phyloP scores from a whole-genome alignment of 768 basidiomycete species.

The Leccinum truebloodii region DNA sequence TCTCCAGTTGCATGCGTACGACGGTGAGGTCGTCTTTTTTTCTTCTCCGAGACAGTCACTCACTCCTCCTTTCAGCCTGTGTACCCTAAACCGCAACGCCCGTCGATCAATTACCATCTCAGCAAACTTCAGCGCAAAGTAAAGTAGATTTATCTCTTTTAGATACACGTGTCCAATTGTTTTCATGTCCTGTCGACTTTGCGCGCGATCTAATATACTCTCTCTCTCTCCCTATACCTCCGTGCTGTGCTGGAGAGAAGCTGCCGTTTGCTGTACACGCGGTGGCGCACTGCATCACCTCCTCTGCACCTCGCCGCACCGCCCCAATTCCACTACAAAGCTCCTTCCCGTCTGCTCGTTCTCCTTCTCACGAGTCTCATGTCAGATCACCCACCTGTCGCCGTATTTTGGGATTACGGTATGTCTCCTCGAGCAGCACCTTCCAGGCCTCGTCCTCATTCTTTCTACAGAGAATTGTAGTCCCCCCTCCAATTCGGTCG shows the following conservation, averaged over 20 bases:
- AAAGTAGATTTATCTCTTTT: slow-evolving; percentile 48
- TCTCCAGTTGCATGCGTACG: slow-evolving; percentile 85
- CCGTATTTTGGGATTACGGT: slow-evolving; percentile 45
- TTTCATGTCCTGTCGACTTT: neutral
- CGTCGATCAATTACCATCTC: slow-evolving; percentile 90
- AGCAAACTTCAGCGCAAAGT: slow-evolving; percentile 74
- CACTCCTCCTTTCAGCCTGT: slow-evolving; percentile 50
- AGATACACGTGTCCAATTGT: slow-evolving; percentile 15
- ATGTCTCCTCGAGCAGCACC: slow-evolving; percentile 2
- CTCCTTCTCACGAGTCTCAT: slow-evolving; percentile 26
- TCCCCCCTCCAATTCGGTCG: slow-evolving; percentile 31
- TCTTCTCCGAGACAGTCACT: slow-evolving; percentile 4
- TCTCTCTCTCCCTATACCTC: neutral
- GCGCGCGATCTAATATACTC: neutral
- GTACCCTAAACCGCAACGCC: slow-evolving; percentile 63
- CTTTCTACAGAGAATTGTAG: slow-evolving; percentile 30
- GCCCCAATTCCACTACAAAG: slow-evolving; percentile 26
- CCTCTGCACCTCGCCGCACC: slow-evolving; percentile 8
- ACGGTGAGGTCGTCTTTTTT: slow-evolving; percentile 54
- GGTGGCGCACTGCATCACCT: slow-evolving; percentile 7
- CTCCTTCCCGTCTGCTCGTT: slow-evolving; percentile 4
- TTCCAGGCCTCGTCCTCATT: slow-evolving; percentile 1
- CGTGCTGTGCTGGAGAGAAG: neutral
- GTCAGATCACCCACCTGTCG: slow-evolving; percentile 40
- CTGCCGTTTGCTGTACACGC: slow-evolving; percentile 14